Evolutionary conservation across 495 filamentous ascomycete genomes (phyloP).

Genomic region (Lophium mytilinum): DNA sequence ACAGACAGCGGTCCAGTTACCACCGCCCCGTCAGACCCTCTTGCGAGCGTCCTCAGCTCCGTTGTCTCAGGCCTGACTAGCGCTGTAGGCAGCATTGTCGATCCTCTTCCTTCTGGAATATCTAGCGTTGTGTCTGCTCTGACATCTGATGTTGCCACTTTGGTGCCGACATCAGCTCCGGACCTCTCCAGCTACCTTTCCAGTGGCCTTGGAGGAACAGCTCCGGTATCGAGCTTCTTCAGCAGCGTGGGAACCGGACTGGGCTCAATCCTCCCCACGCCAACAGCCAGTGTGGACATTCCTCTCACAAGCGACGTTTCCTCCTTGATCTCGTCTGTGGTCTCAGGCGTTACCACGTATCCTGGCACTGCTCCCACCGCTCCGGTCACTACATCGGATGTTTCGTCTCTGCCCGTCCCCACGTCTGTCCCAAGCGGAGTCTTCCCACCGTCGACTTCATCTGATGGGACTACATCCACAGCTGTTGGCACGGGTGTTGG

Average conservation of each 20-base stretch:
- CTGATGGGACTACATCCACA: too few species aligned
- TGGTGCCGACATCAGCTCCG: neutral
- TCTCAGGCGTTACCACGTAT: neutral
- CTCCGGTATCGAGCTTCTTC: neutral
- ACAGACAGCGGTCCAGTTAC: neutral
- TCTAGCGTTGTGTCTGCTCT: conserved; percentile 18
- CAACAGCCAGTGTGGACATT: neutral
- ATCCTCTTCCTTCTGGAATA: neutral
- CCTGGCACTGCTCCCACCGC: neutral
- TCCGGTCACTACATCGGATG: neutral
- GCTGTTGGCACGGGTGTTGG: too few species aligned
- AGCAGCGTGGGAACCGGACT: neutral
- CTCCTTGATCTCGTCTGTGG: neutral
- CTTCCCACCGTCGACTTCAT: too few species aligned
- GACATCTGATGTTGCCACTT: conserved; percentile 5
- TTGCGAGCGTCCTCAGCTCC: conserved; percentile 1
- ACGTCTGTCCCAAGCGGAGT: neutral
- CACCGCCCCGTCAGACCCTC: neutral
- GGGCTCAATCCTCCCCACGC: neutral
- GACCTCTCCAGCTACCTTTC: neutral
- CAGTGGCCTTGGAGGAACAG: neutral
- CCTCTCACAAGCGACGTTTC: neutral
- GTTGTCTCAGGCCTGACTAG: conserved; percentile 8
- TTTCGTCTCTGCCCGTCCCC: neutral
- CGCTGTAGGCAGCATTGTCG: neutral